These are phyloP conservation scores for Xerocomellus chrysenteron DNA, from an alignment of 768 basidiomycete species.

Conservation along the genomic window DNA sequence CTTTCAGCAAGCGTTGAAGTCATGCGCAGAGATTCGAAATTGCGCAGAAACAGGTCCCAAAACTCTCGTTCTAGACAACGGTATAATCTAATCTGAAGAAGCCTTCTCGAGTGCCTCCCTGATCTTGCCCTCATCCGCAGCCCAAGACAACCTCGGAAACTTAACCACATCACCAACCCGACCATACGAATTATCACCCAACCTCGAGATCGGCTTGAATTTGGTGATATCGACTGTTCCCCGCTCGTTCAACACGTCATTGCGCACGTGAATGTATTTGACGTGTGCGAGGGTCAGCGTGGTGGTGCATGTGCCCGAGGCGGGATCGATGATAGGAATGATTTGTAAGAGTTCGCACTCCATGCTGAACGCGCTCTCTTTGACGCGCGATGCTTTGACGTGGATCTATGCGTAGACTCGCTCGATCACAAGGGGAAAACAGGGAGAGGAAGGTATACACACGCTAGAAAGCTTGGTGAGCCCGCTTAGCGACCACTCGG, in stretches of 20 bases:
- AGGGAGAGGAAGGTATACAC: not conserved
- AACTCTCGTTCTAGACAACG: not conserved
- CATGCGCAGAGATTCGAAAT: too few species aligned
- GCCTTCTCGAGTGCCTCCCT: conserved; percentile 1
- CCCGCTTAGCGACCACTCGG: conserved; percentile 43
- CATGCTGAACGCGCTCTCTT: conserved; percentile 48
- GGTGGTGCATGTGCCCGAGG: conserved; percentile 22
- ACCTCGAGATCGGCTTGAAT: conserved; percentile 34
- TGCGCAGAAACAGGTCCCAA: too few species aligned
- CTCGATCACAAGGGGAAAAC: not conserved
- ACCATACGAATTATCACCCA: conserved; percentile 40
- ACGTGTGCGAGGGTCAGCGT: conserved; percentile 40
- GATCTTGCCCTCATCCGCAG: conserved; percentile 8
- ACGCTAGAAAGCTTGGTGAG: conserved; percentile 19
- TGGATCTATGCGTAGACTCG: conserved; percentile 19
- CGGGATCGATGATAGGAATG: conserved; percentile 34
- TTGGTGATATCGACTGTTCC: conserved; percentile 37
- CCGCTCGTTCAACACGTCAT: conserved; percentile 36
- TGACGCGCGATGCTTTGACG: conserved; percentile 41
- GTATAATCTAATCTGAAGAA: not conserved
- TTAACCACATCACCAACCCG: conserved; percentile 25
- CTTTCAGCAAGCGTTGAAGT: too few species aligned
- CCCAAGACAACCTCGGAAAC: conserved; percentile 14
- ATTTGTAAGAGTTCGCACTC: conserved; percentile 42
- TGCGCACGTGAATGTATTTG: conserved; percentile 42